Evolutionary conservation across 352 stramenopile genomes (phyloP).

Genomic region (Phytopythium oedochilum): DNA sequence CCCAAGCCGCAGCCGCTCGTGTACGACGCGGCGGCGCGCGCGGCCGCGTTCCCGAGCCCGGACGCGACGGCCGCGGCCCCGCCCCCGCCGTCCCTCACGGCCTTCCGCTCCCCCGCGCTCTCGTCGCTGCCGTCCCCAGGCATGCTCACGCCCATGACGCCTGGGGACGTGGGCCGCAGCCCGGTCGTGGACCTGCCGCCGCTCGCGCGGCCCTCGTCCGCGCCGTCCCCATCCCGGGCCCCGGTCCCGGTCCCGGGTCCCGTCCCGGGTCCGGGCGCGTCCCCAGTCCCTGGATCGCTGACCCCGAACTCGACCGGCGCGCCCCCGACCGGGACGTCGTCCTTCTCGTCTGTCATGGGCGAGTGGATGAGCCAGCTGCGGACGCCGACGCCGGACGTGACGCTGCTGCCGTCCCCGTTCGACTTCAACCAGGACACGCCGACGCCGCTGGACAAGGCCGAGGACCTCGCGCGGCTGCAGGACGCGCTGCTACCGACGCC

Average conservation of each 20-base stretch:
- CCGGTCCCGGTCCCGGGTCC: not conserved
- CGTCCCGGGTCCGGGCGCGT: not conserved
- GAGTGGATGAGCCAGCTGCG: conserved; percentile 80
- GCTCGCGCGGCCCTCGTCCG: not conserved
- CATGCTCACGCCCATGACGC: conserved; percentile 46
- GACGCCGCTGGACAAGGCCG: conserved; percentile 64
- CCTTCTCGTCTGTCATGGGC: conserved; percentile 67
- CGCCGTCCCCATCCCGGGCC: not conserved
- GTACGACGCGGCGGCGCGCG: conserved; percentile 32
- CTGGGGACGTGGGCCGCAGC: conserved; percentile 24
- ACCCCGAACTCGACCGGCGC: conserved; percentile 8
- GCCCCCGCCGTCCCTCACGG: conserved; percentile 13
- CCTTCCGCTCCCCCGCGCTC: conserved; percentile 29
- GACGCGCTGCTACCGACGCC: conserved; percentile 72
- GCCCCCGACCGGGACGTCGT: not conserved
- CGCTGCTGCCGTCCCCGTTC: conserved; percentile 69
- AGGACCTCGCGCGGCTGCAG: conserved; percentile 69
- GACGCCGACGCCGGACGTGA: conserved; percentile 76
- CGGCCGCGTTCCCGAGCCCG: conserved; percentile 28
- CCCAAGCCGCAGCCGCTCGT: conserved; percentile 30
- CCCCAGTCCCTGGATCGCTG: not conserved
- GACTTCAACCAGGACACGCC: conserved; percentile 77
- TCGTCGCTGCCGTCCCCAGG: conserved; percentile 42
- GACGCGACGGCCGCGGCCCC: conserved; percentile 15
- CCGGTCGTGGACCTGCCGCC: conserved; percentile 25